Conservation (phyloP, 768 basidiomycete genomes). For the Mycena galopus region DNA sequence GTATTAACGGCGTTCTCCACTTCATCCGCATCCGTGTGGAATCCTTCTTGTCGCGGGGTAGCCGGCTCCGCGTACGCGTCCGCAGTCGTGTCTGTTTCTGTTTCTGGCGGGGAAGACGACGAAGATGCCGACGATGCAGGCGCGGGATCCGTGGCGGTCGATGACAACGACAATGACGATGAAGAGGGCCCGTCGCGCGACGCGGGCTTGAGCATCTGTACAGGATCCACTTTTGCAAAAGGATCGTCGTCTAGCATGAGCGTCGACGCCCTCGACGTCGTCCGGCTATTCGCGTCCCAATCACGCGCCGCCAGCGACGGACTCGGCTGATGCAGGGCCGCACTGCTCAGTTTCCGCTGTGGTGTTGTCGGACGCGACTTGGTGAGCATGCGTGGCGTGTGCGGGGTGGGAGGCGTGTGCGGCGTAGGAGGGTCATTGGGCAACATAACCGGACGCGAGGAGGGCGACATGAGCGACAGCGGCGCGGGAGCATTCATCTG, state of each 20-base stretch:
- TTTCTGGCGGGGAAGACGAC: constrained; percentile 1
- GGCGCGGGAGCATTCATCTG: neutral
- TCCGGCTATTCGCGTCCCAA: constrained; percentile 35
- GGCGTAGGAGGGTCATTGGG: constrained; percentile 7
- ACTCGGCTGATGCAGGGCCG: constrained; percentile 26
- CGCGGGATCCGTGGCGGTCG: neutral
- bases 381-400: constrained; percentile 16
- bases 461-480: neutral
- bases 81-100: constrained; percentile 1
- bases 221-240: constrained; percentile 68
- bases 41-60: constrained; percentile 26
- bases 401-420: constrained; percentile 17
- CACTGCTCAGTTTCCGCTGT: constrained; percentile 29
- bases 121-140: constrained; percentile 5
- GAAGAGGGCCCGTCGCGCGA: constrained; percentile 28
- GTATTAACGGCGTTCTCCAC: constrained; percentile 22
- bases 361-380: constrained; percentile 31
- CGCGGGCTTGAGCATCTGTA: constrained; percentile 54
- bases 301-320: constrained; percentile 6
- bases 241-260: constrained; percentile 64
- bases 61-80: constrained; percentile 18
- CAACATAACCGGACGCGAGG: neutral
- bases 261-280: constrained; percentile 48
- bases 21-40: constrained; percentile 19
- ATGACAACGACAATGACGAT: neutral